These are phyloP conservation scores for Vicia villosa DNA, from an alignment of 306 rosid genomes.

Conservation along the genomic window DNA sequence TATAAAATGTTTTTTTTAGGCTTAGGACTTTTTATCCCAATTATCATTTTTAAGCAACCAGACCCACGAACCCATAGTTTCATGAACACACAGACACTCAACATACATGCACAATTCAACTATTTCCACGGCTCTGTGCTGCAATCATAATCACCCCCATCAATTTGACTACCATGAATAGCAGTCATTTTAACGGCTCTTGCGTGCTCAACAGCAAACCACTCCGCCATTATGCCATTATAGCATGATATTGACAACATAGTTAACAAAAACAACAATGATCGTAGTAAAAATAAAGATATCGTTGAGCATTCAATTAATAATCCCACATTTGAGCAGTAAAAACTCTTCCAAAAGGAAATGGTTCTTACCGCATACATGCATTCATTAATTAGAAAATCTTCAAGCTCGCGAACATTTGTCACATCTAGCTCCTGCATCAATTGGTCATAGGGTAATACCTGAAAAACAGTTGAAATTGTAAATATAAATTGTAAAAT, in stretches of 20 bases:
- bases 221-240: background rate
- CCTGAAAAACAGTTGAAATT: constrained; percentile 42
- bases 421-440: constrained; percentile 91
- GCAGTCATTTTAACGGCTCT: background rate
- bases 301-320: constrained; percentile 8
- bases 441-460: constrained; percentile 81
- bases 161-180: background rate
- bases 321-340: constrained; percentile 15
- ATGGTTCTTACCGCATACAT: constrained; percentile 85
- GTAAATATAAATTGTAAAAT: constrained; percentile 8
- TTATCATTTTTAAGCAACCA: no score
- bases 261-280: background rate
- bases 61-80: no score
- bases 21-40: no score
- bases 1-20: background rate
- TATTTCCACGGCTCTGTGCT: no score
- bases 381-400: constrained; percentile 96
- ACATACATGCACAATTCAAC: no score
- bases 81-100: no score
- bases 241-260: background rate
- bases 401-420: constrained; percentile 87
- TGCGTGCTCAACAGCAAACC: background rate
- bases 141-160: no score
- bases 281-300: background rate
- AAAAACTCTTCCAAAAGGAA: constrained; percentile 27